Conservation (phyloP, 1,284 basidiomycete genomes). For the Leccinum brunneo-olivaceum region DNA sequence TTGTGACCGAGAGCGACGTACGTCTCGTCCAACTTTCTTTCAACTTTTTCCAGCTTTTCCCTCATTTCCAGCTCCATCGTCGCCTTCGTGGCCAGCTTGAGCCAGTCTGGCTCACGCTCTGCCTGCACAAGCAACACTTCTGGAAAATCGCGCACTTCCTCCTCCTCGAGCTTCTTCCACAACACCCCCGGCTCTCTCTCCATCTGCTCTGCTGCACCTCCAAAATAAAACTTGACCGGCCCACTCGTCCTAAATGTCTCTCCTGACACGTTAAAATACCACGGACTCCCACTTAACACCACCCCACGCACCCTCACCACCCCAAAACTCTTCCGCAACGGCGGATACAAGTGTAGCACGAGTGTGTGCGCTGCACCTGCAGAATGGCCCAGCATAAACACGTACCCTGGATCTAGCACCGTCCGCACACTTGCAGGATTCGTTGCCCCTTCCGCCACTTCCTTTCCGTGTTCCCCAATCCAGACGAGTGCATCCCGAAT, state of each 20-base stretch:
- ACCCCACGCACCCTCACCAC: constrained; percentile 38
- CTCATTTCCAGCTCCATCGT: constrained; percentile 36
- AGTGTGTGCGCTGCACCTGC: constrained; percentile 47
- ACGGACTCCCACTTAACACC: constrained; percentile 41
- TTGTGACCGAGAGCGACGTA: constrained; percentile 51
- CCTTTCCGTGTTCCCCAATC: constrained; percentile 35
- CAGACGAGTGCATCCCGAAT: constrained; percentile 53
- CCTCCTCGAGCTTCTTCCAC: constrained; percentile 31
- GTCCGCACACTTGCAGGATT: constrained; percentile 18
- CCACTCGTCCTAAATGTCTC: constrained; percentile 21
- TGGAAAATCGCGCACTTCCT: constrained; percentile 36
- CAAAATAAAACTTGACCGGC: constrained; percentile 39
- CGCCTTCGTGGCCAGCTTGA: constrained; percentile 30
- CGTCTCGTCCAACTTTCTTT: constrained; percentile 23
- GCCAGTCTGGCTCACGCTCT: constrained; percentile 45
- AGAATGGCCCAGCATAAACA: constrained; percentile 53
- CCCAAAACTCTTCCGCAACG: constrained; percentile 14
- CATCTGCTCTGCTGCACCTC: constrained; percentile 35
- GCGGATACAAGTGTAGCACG: constrained; percentile 39
- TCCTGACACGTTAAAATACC: constrained; percentile 30
- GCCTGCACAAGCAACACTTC: constrained; percentile 41
- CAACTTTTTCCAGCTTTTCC: constrained; percentile 30
- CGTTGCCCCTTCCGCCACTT: constrained; percentile 16
- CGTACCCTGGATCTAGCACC: constrained; percentile 32
- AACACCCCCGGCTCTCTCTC: constrained; percentile 37